Evolutionary conservation across 139 green algal genomes (phyloP).

Genomic region (Volvox africanus): DNA sequence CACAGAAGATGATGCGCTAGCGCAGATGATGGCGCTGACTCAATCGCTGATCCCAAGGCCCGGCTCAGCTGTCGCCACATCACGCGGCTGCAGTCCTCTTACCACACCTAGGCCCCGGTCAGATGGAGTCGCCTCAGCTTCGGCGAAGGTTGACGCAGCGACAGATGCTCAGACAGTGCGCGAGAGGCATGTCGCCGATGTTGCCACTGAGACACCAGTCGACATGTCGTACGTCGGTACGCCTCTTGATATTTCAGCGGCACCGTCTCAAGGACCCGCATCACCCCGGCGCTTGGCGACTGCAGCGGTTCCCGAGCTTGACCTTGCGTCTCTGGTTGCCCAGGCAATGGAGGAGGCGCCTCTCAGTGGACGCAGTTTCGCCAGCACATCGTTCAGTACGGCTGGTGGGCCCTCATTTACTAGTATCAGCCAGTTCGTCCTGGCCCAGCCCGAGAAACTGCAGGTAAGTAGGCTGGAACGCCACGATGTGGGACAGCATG

Average conservation of each 20-base stretch:
- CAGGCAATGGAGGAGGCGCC: conserved; percentile 37
- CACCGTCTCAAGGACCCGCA: not conserved
- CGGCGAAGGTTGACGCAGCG: conserved; percentile 19
- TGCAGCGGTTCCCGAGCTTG: not conserved
- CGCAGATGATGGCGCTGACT: conserved; percentile 27
- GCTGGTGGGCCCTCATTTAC: not conserved
- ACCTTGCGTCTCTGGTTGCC: conserved; percentile 43
- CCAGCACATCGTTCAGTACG: not conserved
- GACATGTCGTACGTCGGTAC: conserved; percentile 20
- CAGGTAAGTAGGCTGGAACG: not conserved
- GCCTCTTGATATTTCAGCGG: not conserved
- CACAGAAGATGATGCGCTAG: conserved; percentile 28
- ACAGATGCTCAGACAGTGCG: not conserved
- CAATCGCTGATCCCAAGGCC: not conserved
- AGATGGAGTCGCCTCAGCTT: not conserved
- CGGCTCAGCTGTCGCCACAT: not conserved
- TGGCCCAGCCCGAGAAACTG: conserved; percentile 59
- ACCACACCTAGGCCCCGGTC: not conserved
- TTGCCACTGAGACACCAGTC: conserved; percentile 13
- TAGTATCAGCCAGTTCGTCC: conserved; percentile 38
- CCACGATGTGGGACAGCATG: not conserved
- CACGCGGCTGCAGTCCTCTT: conserved; percentile 27
- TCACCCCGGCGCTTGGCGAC: not conserved
- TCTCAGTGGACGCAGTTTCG: conserved; percentile 11
- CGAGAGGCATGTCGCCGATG: not conserved